Base-by-base conservation (phyloP, 345 rosid genomes). In the Citrus reticulata region DNA sequence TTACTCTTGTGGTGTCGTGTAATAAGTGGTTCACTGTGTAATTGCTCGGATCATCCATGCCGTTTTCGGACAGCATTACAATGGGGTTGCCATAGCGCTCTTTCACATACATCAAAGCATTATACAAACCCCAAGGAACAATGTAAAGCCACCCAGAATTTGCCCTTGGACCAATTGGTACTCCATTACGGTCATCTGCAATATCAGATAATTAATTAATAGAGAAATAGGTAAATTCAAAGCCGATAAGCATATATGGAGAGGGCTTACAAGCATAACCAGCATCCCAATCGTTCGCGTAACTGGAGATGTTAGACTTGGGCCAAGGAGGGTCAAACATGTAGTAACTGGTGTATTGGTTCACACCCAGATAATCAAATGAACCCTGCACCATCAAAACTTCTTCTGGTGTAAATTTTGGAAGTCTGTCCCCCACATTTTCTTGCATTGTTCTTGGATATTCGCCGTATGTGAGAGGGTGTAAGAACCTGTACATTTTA, bases 91-190 rank as follows among this genome's bases (percentile, higher is more conserved):
- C 83, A 24, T 91, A 91, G 2, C 62, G 81, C 77, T 91, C 92
- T 82, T 91, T 91, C 10, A 90, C 74, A 54, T 90, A 91, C 17
- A 78, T 80, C 37, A 90, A 58, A 4, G 88, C 76, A 74, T 83
- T 90, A 77, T 87, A 87, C 79, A 90, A 74, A 3, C 93, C 93
- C 93, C 93, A 88, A n/a, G 93, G 93, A 30, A 90, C 95, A 20
- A 81, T 72, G 51, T 90, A 90, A 19, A 91, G 89, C 95, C 95
- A 91, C 14, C 49, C 51, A 1, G 92, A 90, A 78, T 91, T 67
- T 34, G 87, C 92, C 84, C 57, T 81, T 24, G 81, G 86, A 75
- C 95, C 95, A 75, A 91, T 83, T 14, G 82, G 86, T 34, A 80
- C 83, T 64, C 93, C 90, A 1, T 77, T 75, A 74, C 84, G 85